phyloP scores from a whole-genome alignment of 2,329 filamentous ascomycete species.

The Monilinia vaccinii-corymbosi region DNA sequence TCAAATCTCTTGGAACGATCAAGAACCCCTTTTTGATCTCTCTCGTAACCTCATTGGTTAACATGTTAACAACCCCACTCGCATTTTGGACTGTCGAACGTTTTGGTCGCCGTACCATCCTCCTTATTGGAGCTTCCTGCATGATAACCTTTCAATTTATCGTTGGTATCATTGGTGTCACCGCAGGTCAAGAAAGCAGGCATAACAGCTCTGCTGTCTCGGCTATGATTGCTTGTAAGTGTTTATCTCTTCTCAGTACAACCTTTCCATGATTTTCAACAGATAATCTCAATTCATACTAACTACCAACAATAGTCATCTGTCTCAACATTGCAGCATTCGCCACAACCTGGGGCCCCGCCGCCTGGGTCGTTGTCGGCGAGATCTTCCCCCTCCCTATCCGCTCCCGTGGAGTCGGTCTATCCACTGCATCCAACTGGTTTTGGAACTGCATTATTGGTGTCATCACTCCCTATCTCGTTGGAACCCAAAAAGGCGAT shows the following conservation, averaged over 20 bases:
- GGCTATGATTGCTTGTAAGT: slow-evolving; percentile 60
- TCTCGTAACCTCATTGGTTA: slow-evolving; percentile 79
- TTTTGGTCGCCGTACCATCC: slow-evolving; percentile 70
- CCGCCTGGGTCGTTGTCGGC: slow-evolving; percentile 71
- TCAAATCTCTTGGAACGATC: slow-evolving; percentile 69
- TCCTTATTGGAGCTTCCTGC: slow-evolving; percentile 68
- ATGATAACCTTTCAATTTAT: slow-evolving; percentile 85
- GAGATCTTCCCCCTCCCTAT: slow-evolving; percentile 88
- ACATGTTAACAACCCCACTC: slow-evolving; percentile 74
- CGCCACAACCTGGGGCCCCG: slow-evolving; percentile 76
- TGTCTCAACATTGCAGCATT: slow-evolving; percentile 90
- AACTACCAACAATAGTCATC: slow-evolving; percentile 43
- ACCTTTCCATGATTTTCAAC: slow-evolving; percentile 67
- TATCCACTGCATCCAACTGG: slow-evolving; percentile 87
- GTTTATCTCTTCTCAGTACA: too few species aligned
- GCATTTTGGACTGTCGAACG: slow-evolving; percentile 86
- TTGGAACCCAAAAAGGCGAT: slow-evolving; percentile 45
- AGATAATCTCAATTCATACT: slow-evolving; percentile 39
- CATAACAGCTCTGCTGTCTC: slow-evolving; percentile 46
- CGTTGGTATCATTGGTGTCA: slow-evolving; percentile 67
- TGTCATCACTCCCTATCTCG: slow-evolving; percentile 67
- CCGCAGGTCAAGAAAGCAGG: slow-evolving; percentile 45
- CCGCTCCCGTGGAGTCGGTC: slow-evolving; percentile 75
- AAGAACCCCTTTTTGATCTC: slow-evolving; percentile 72
- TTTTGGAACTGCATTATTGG: slow-evolving; percentile 70